Percentiles rank a stretch among this genome's conserved stretches.
phyloP scores from a whole-genome alignment of 1,139 yeast genomes.

The Debaryomyces coudertii region DNA sequence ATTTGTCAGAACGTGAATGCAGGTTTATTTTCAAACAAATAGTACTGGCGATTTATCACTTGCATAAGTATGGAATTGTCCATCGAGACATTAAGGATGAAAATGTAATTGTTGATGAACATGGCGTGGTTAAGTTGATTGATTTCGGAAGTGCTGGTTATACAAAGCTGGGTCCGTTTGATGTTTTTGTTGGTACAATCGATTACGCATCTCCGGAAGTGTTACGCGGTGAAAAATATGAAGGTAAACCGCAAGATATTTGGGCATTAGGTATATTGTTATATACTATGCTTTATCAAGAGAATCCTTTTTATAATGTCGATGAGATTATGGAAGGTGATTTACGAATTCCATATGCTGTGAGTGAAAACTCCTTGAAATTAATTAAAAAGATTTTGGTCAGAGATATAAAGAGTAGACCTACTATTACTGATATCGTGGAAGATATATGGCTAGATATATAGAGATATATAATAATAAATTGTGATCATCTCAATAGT shows the following conservation, averaged over 20 bases:
- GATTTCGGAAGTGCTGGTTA: conserved; percentile 97
- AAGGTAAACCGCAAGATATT: conserved; percentile 91
- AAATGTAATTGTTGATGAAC: conserved; percentile 82
- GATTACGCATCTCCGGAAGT: conserved; percentile 99
- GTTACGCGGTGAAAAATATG: conserved; percentile 81
- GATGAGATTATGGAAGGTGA: conserved; percentile 95
- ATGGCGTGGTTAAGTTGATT: conserved; percentile 77
- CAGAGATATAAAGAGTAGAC: conserved; percentile 65
- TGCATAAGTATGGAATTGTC: conserved; percentile 84
- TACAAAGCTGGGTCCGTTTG: conserved; percentile 88
- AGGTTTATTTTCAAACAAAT: conserved; percentile 78
- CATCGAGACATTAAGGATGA: conserved; percentile 97
- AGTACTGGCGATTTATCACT: conserved; percentile 73
- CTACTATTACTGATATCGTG: conserved; percentile 69
- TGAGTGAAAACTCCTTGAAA: conserved; percentile 59
- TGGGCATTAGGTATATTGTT: conserved; percentile 95
- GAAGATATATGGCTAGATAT: conserved; percentile 66
- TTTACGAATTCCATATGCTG: conserved; percentile 64
- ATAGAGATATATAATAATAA: conserved; percentile 8
- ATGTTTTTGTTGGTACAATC: conserved; percentile 94
- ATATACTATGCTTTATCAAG: conserved; percentile 89
- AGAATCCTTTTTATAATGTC: conserved; percentile 92
- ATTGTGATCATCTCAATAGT: neutral
- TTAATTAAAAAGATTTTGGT: conserved; percentile 67
- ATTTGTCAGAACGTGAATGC: conserved; percentile 78